phyloP scores from a whole-genome alignment of 441 rosid species.

The Pelargonium citronellum region DNA sequence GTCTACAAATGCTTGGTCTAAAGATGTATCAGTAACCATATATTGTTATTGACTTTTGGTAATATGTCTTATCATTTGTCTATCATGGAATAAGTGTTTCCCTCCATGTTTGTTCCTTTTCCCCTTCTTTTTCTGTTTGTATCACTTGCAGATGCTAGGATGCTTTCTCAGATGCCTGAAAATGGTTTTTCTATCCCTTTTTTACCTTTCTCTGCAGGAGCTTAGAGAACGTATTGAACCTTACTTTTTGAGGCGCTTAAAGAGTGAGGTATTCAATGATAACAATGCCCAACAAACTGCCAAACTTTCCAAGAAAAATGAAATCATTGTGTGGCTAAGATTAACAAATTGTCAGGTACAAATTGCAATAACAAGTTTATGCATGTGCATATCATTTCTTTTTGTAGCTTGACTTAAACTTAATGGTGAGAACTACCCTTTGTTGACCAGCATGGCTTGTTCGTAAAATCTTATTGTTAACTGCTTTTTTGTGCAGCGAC shows the following conservation, averaged over 20 bases:
- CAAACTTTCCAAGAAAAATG: slow-evolving; percentile 79
- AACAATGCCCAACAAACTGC: slow-evolving; percentile 39
- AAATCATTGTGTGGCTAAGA: slow-evolving; percentile 85
- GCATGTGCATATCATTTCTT: background rate
- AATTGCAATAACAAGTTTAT: slow-evolving; percentile 16
- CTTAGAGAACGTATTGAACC: slow-evolving; percentile 85
- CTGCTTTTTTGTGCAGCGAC: slow-evolving; percentile 48
- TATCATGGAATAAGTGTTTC: too few relatives aligned
- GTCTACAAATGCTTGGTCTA: too few relatives aligned
- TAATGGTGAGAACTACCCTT: background rate
- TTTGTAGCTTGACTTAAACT: slow-evolving; percentile 18
- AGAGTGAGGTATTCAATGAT: slow-evolving; percentile 73
- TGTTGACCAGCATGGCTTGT: background rate
- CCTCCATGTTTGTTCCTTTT: too few relatives aligned
- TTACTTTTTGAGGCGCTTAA: slow-evolving; percentile 82
- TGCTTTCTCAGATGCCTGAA: too few relatives aligned
- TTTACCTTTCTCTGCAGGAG: slow-evolving; percentile 41
- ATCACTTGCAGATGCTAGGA: too few relatives aligned
- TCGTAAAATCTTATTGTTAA: slow-evolving; percentile 13
- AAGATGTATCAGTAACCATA: too few relatives aligned
- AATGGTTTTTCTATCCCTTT: background rate
- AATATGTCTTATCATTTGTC: too few relatives aligned
- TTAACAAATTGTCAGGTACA: slow-evolving; percentile 78
- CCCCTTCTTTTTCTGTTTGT: too few relatives aligned
- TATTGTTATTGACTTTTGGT: too few relatives aligned